These are phyloP conservation scores for Penicillium fuscoglaucum DNA, from an alignment of 2,329 filamentous ascomycete genomes.

Conservation along the genomic window DNA sequence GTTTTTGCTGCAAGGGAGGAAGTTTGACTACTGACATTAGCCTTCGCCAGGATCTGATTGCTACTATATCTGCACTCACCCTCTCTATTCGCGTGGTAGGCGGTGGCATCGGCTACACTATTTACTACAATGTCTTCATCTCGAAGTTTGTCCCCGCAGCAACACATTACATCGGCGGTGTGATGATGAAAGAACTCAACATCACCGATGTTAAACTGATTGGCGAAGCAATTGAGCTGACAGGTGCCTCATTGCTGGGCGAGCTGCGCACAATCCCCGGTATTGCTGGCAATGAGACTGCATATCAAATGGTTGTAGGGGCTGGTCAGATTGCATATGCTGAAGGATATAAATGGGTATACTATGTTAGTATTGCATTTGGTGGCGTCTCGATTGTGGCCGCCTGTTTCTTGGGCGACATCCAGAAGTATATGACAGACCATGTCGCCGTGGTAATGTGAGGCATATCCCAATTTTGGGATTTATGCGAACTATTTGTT, in stretches of 20 bases:
- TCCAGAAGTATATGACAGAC: constrained; percentile 59
- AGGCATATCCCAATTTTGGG: neutral
- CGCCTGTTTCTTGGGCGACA: constrained; percentile 60
- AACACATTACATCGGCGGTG: constrained; percentile 51
- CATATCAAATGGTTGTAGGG: constrained; percentile 54
- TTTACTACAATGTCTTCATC: constrained; percentile 55
- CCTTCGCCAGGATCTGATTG: constrained; percentile 57
- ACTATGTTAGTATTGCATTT: constrained; percentile 63
- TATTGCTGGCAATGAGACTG: constrained; percentile 52
- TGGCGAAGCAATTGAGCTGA: constrained; percentile 54
- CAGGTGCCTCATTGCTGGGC: constrained; percentile 53
- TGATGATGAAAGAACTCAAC: constrained; percentile 51
- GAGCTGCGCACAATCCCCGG: constrained; percentile 53
- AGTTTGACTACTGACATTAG: neutral
- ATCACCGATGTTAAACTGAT: constrained; percentile 54
- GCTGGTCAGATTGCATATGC: constrained; percentile 60
- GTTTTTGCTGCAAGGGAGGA: neutral
- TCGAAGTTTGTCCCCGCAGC: constrained; percentile 50
- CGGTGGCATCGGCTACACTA: constrained; percentile 64
- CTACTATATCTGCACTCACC: constrained; percentile 67
- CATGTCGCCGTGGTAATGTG: constrained; percentile 56
- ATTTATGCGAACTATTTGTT: neutral
- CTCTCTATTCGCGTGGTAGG: constrained; percentile 69
- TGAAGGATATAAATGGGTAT: constrained; percentile 61
- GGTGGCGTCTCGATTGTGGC: constrained; percentile 58